Conservation (phyloP, 768 basidiomycete species). For the Rhodotorula toruloides region DNA sequence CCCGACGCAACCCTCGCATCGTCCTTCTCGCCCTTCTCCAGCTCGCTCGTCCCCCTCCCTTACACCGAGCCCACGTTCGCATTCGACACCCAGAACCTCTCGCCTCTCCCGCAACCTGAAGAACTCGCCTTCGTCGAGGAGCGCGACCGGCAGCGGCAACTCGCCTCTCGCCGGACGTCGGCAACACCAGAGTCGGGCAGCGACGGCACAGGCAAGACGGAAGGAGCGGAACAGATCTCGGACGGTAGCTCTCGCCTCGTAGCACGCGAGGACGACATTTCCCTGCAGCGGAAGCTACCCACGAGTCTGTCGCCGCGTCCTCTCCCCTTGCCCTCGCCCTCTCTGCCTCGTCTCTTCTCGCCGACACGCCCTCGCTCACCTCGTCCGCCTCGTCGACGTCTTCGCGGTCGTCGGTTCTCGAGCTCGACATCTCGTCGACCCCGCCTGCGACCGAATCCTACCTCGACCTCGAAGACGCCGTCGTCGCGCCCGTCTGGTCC, state of each 20-base stretch:
- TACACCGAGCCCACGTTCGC: conserved; percentile 31
- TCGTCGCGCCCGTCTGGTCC: conserved; percentile 14
- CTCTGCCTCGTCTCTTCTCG: too few relatives aligned
- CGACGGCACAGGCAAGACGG: neutral
- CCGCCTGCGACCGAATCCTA: conserved; percentile 16
- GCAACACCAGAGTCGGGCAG: neutral
- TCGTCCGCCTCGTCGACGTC: neutral
- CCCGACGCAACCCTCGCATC: neutral
- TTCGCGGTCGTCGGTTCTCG: neutral
- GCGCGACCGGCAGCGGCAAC: conserved; percentile 12
- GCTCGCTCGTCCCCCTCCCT: conserved; percentile 4
- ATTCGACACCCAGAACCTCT: conserved; percentile 23
- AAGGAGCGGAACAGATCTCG: neutral
- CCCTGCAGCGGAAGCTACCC: conserved; percentile 39
- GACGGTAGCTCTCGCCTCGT: conserved; percentile 38
- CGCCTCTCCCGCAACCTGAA: conserved; percentile 19
- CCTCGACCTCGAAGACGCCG: conserved; percentile 23
- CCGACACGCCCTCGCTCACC: neutral
- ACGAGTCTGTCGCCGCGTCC: neutral
- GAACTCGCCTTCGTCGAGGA: conserved; percentile 26
- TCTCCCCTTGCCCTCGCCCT: neutral
- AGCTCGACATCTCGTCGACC: conserved; percentile 10
- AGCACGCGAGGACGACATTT: conserved; percentile 38
- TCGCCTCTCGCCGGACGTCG: conserved; percentile 1
- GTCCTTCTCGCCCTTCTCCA: neutral